Evolutionary conservation across 805 yeast genomes (phyloP), one percentile per base, ranked within the genome.

Genomic region (Sugiyamaella smithiae): DNA sequence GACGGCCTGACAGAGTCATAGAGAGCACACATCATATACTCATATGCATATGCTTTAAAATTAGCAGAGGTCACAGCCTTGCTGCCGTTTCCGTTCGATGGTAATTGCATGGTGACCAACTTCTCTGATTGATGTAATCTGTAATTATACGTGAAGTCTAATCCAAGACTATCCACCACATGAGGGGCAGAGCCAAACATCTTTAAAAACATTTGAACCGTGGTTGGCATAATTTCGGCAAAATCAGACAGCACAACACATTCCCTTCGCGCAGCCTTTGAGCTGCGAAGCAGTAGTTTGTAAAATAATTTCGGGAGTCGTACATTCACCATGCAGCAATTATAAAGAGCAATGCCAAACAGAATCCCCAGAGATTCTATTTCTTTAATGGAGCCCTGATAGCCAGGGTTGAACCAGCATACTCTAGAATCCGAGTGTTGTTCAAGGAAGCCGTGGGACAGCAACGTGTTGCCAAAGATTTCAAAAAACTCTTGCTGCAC

Each of bases 401-500:
- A 55, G 14, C 50, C 58, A 12, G 54, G 54, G 17, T 45, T 51
- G 43, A 62, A 62, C 66, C 66, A 62, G 3, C 49, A 51, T 32
- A 53, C 16, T 25, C 52, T 50, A 1, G 56, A 35, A 9, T 52
- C 55, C 2, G 46, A 44, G 11, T 57, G 57, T 11, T 37, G 29
- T 1, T 28, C 38, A 28, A 59, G 54, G 9, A 58, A 42, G 3
- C 44, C 50, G 2, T 57, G 48, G 20, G 50, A 46, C 26, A 59
- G 43, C 9, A 63, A 22, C 20, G 42, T 43, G 23, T 51, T 29
- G 1, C 64, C 67, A 9, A 63, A 32, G 8, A 40, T 26, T 8
- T 56, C 48, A 37, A 63, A 64, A 2, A 64, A 51, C 50, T 63
- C 67, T 14, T 51, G 48, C 36, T 62, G 64, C 5, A 63, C 61